Percentiles rank a stretch among this genome's conserved stretches.
Evolutionary conservation across 2,329 filamentous ascomycete genomes (phyloP).

Genomic region (Pseudopithomyces chartarum): DNA sequence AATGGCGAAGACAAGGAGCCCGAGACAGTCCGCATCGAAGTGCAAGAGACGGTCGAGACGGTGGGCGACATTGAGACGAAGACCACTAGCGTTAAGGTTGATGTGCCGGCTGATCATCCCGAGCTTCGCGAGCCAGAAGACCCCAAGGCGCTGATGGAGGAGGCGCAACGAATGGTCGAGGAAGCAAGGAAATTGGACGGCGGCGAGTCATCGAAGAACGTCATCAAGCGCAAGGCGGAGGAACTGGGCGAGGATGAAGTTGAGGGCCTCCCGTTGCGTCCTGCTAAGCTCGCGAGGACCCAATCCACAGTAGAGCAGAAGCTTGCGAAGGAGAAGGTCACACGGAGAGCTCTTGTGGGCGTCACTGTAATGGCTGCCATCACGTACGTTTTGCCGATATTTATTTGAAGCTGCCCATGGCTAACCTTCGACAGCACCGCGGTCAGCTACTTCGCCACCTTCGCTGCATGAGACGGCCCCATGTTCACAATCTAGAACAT

Average conservation of each 20-base stretch:
- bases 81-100: constrained; percentile 74
- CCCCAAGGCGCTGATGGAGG: constrained; percentile 79
- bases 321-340: constrained; percentile 82
- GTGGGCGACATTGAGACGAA: constrained; percentile 68
- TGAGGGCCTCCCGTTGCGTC: constrained; percentile 55
- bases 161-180: constrained; percentile 87
- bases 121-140: constrained; percentile 77
- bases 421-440: constrained; percentile 32
- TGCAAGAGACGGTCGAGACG: constrained; percentile 67
- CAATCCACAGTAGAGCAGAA: constrained; percentile 67
- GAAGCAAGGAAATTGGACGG: constrained; percentile 63
- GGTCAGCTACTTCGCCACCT: constrained; percentile 31
- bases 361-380: constrained; percentile 85
- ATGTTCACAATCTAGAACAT: background rate
- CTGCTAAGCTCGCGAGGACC: constrained; percentile 73
- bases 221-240: constrained; percentile 50
- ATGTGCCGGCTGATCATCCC: constrained; percentile 70
- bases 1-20: constrained; percentile 47
- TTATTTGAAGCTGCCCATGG: background rate
- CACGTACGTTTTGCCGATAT: constrained; percentile 71
- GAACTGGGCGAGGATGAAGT: constrained; percentile 64
- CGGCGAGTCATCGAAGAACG: constrained; percentile 19
- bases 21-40: constrained; percentile 69
- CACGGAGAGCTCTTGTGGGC: constrained; percentile 82
- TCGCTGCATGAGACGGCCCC: constrained; percentile 1